A percentile compares a stretch with the other conserved stretches of the same genome.
Evolutionary conservation across 192 early-diverging fungal species (phyloP).

Genomic region (Gaertneriomyces semiglobifer): DNA sequence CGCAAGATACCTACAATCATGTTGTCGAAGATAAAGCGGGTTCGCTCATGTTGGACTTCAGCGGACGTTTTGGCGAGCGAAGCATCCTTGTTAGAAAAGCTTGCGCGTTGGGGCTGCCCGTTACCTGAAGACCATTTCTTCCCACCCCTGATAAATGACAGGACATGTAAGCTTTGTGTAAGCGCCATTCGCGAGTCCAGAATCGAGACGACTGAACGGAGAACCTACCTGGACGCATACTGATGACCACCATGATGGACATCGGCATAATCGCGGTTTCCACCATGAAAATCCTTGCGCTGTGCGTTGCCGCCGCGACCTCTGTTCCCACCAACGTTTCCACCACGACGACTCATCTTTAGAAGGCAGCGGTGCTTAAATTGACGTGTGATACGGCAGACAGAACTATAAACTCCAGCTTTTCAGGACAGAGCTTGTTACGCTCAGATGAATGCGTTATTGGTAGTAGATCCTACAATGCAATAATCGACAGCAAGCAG

Average conservation of each 20-base stretch:
- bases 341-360: background rate
- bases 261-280: constrained; percentile 1
- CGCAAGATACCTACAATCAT: constrained; percentile 54
- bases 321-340: constrained; percentile 1
- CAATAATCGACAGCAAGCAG: too few relatives aligned
- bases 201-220: too few relatives aligned
- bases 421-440: too few relatives aligned
- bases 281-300: constrained; percentile 1
- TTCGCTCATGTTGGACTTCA: constrained; percentile 51
- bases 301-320: background rate
- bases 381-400: background rate
- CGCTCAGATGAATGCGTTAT: too few relatives aligned
- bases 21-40: constrained; percentile 62
- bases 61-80: background rate
- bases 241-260: background rate
- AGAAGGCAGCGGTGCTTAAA: too few relatives aligned
- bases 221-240: background rate
- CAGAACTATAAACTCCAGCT: too few relatives aligned
- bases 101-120: too few relatives aligned
- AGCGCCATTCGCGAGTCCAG: too few relatives aligned
- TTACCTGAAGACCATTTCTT: background rate
- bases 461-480: too few relatives aligned
- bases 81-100: background rate
- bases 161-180: too few relatives aligned
- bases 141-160: background rate